Evolutionary conservation across 139 green algal genomes (phyloP).

Genomic region (Coelastrella sp.): DNA sequence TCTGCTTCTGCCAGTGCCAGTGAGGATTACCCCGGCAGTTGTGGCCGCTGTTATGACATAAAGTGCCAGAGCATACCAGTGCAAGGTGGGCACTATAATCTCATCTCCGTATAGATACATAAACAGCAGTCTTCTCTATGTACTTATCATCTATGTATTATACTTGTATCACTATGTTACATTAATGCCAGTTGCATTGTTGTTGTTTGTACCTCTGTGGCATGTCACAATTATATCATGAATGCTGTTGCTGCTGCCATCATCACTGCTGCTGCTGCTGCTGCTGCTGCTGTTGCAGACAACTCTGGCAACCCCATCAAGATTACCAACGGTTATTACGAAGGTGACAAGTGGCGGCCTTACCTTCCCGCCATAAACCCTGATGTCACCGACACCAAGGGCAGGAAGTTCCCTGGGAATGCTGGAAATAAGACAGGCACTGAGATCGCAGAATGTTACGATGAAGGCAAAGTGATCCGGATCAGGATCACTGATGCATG

Average conservation of each 20-base stretch:
- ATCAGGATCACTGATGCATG: conserved; percentile 52
- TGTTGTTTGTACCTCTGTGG: too few species aligned
- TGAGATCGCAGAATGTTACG: background rate
- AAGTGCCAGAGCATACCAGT: conserved; percentile 28
- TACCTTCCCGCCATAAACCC: conserved; percentile 57
- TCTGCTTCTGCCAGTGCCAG: conserved; percentile 23
- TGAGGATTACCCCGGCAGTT: conserved; percentile 41
- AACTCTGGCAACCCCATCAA: conserved; percentile 17
- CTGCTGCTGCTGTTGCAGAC: conserved; percentile 14
- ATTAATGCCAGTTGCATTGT: too few species aligned
- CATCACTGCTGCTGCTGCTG: conserved; percentile 1
- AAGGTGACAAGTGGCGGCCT: conserved; percentile 53
- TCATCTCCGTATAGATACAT: too few species aligned
- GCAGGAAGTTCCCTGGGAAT: conserved; percentile 58
- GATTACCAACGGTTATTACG: conserved; percentile 36
- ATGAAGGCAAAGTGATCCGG: conserved; percentile 15
- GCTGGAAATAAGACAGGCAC: background rate
- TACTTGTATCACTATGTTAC: too few species aligned
- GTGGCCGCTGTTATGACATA: conserved; percentile 40
- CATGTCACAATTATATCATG: too few species aligned
- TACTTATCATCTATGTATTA: too few species aligned
- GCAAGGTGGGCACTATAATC: conserved; percentile 35
- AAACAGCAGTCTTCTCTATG: too few species aligned
- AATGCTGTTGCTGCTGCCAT: background rate
- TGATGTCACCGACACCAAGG: conserved; percentile 49